Evolutionary conservation across 257 asterid genomes (phyloP), one percentile per base, ranked within the genome.

Genomic region (Lycium barbarum): DNA sequence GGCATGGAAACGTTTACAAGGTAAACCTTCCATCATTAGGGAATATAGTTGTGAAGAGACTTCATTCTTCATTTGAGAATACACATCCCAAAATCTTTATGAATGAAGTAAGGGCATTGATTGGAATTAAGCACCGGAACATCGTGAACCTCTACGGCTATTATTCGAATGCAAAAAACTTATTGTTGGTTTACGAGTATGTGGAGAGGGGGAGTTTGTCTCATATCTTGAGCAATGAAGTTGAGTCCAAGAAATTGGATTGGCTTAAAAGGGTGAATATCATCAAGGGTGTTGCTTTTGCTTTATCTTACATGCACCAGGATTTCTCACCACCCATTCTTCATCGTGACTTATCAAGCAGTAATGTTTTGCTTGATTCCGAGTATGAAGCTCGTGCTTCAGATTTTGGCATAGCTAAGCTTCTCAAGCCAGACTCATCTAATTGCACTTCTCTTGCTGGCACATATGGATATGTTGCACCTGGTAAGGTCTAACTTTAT

Each of bases 21-120:
- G 67, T 18, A 33, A 15, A 33, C 4, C 65, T 53, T 54, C 83
- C 83, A 79, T 51, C 2, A 79, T 35, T 47, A 7, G 65, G 22
- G n/a, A 2, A 3, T 8, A n/a, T 70, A 38, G 85, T 26, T 11
- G 81, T 83, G 38, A 67, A 83, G 35, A 83, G n/a, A 66, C 79
- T 83, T 51, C 38, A 67, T 53, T 66, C 68, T 59, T 67, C 59
- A 38, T 17, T 40, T 70, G 35, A 70, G 78, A 70, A 14, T 70
- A 17, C 78, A 38, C 54, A 70, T 14, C 49, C n/a, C 33, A 68
- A n/a, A 68, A 26, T 0, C 33, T 26, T 26, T 26, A 26, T 26
- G 33, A 26, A 26, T 26, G 33, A 26, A 26, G 33, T 26, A 26
- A 26, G 33, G 33, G 33, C 33, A 26, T 26, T 26, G 33, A 26